A percentile compares a stretch with the other conserved stretches of the same genome.
Evolutionary conservation across 2,329 filamentous ascomycete species (phyloP).

Genomic region (Ceratocystis albifundus): DNA sequence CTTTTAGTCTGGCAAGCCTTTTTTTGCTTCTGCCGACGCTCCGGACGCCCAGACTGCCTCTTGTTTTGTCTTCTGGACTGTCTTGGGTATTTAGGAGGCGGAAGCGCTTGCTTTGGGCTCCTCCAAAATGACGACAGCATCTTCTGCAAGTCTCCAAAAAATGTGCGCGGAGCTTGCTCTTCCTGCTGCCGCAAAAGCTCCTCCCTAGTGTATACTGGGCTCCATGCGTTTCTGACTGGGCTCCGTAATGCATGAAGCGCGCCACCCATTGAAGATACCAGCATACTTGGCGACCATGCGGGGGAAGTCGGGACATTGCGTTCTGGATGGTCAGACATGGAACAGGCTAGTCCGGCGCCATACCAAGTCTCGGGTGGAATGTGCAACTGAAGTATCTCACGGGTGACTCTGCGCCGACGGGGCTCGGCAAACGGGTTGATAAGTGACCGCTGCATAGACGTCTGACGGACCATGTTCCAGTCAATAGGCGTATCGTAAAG

Average conservation of each 20-base stretch:
- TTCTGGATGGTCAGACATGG: background rate
- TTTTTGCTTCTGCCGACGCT: background rate
- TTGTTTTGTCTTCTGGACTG: background rate
- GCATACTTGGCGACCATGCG: constrained; percentile 4
- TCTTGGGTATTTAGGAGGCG: background rate
- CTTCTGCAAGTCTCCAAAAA: background rate
- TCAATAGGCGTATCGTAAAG: constrained; percentile 13
- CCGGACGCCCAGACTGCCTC: background rate
- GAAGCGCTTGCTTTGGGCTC: background rate
- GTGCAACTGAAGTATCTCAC: constrained; percentile 6
- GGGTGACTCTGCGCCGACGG: background rate
- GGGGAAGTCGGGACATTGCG: background rate
- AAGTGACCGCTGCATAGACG: constrained; percentile 13
- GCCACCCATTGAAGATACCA: background rate
- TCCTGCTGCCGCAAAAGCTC: constrained; percentile 16
- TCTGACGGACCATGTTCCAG: constrained; percentile 18
- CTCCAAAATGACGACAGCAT: background rate
- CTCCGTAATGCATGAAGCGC: background rate
- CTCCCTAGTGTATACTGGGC: constrained; percentile 9
- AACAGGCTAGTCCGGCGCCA: background rate
- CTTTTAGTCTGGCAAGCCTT: background rate
- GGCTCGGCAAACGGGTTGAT: constrained; percentile 17
- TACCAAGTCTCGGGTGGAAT: constrained; percentile 20
- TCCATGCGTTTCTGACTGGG: constrained; percentile 12
- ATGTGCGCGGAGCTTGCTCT: constrained; percentile 15